Evolutionary conservation across 805 yeast species (phyloP).

Genomic region (Nakazawaea laoshanensis): DNA sequence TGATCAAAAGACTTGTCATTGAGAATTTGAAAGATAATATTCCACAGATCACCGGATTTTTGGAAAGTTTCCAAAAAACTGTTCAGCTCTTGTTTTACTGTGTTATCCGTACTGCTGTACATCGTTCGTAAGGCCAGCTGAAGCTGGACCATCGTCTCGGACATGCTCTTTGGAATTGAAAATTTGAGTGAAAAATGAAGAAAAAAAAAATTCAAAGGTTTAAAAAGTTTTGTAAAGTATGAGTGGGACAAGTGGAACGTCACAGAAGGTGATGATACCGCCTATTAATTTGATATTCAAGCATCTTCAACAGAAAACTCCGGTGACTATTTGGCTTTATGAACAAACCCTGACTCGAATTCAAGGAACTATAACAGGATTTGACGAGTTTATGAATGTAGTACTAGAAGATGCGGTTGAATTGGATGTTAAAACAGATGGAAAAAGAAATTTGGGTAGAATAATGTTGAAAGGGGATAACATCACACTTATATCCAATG

Average conservation of each 20-base stretch:
- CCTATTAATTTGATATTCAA: constrained; percentile 90
- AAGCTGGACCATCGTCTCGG: constrained; percentile 17
- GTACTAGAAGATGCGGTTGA: constrained; percentile 59
- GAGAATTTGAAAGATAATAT: constrained; percentile 49
- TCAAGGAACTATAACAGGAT: constrained; percentile 82
- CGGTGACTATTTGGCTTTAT: constrained; percentile 80
- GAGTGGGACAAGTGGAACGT: background rate
- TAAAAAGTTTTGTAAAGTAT: background rate
- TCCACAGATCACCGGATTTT: constrained; percentile 80
- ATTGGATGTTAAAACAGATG: constrained; percentile 42
- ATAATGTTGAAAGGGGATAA: constrained; percentile 90
- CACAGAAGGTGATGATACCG: constrained; percentile 57
- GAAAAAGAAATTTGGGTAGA: constrained; percentile 54
- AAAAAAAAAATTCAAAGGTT: background rate
- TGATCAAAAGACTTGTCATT: constrained; percentile 13
- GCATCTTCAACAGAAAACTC: constrained; percentile 71
- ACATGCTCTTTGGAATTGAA: background rate
- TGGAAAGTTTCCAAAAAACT: constrained; percentile 72
- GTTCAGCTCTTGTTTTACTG: constrained; percentile 36
- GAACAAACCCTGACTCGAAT: constrained; percentile 75
- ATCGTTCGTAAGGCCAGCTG: constrained; percentile 38
- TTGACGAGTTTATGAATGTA: constrained; percentile 94
- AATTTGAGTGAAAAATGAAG: background rate
- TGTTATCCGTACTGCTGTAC: constrained; percentile 23
- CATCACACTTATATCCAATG: constrained; percentile 64